Conservation (phyloP, 805 yeast genomes). For the Limtongia smithiae region DNA sequence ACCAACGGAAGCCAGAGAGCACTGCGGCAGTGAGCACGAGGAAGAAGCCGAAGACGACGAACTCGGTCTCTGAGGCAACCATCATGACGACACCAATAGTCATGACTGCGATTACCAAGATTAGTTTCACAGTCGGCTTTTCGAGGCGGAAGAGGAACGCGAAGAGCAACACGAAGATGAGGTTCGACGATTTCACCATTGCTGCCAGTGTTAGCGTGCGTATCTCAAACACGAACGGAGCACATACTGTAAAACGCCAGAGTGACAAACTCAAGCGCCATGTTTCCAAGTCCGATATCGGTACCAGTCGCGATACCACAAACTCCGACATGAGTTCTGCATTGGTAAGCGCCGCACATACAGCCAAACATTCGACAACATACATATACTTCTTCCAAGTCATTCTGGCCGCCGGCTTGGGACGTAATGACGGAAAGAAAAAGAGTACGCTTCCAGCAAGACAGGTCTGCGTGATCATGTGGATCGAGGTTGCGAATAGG, state of each 20-base stretch:
- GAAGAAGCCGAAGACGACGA: constrained; percentile 55
- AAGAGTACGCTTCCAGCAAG: constrained; percentile 50
- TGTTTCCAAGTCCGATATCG: constrained; percentile 90
- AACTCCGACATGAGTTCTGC: constrained; percentile 61
- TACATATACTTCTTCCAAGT: constrained; percentile 23
- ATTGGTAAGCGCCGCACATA: constrained; percentile 31
- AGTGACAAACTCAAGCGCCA: constrained; percentile 73
- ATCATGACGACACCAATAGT: constrained; percentile 80
- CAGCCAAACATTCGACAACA: background rate
- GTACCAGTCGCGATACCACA: constrained; percentile 87
- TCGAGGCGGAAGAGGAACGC: constrained; percentile 81
- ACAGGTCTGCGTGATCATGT: constrained; percentile 66
- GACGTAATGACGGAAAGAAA: constrained; percentile 49
- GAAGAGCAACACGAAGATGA: constrained; percentile 84
- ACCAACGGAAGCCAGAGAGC: constrained; percentile 92
- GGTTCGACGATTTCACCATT: constrained; percentile 84
- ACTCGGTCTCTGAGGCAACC: constrained; percentile 48
- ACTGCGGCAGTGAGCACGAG: constrained; percentile 75
- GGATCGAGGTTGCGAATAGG: constrained; percentile 75
- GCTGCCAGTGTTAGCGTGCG: constrained; percentile 10
- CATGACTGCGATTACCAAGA: constrained; percentile 72
- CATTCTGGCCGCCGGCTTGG: constrained; percentile 29
- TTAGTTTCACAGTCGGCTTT: constrained; percentile 61
- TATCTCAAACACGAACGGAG: background rate
- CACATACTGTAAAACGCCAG: constrained; percentile 68